Percentiles rank a stretch among this genome's conserved stretches.
phyloP scores from a whole-genome alignment of 257 asterid genomes.

The Perilla frutescens region DNA sequence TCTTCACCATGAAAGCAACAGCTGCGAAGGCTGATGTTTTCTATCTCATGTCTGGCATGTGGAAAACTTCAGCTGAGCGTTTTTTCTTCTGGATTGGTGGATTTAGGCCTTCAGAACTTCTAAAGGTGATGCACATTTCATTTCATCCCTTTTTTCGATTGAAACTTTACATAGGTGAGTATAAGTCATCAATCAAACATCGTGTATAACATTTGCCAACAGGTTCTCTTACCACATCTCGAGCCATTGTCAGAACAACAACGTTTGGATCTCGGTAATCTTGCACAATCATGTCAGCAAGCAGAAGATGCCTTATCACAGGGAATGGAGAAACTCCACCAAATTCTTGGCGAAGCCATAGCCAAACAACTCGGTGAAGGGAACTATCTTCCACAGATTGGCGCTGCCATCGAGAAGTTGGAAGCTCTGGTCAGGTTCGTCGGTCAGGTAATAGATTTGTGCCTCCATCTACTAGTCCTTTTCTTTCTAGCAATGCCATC shows the following conservation, averaged over 20 bases:
- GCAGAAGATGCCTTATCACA: slow-evolving; percentile 90
- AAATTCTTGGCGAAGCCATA: slow-evolving; percentile 59
- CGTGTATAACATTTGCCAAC: background rate
- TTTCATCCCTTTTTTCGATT: background rate
- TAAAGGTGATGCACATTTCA: slow-evolving; percentile 55
- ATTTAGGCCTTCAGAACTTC: slow-evolving; percentile 85
- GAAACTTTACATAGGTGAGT: background rate
- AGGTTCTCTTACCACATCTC: slow-evolving; percentile 76
- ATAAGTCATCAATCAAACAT: no score
- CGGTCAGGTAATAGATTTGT: slow-evolving; percentile 64
- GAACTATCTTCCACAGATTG: slow-evolving; percentile 62
- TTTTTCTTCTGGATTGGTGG: slow-evolving; percentile 97
- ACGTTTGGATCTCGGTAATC: slow-evolving; percentile 47
- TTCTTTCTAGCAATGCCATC: background rate
- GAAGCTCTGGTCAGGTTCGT: slow-evolving; percentile 73
- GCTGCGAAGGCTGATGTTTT: slow-evolving; percentile 85
- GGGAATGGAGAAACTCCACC: slow-evolving; percentile 83
- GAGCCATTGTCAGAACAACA: slow-evolving; percentile 73
- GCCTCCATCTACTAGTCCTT: background rate
- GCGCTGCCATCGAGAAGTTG: slow-evolving; percentile 71
- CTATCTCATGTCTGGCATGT: slow-evolving; percentile 80
- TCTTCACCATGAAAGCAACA: slow-evolving; percentile 77
- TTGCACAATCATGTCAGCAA: slow-evolving; percentile 82
- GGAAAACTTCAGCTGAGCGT: slow-evolving; percentile 90
- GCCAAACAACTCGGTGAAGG: slow-evolving; percentile 67